phyloP scores from a whole-genome alignment of 2,329 filamentous ascomycete species.

The Pestalotiopsis sp. region DNA sequence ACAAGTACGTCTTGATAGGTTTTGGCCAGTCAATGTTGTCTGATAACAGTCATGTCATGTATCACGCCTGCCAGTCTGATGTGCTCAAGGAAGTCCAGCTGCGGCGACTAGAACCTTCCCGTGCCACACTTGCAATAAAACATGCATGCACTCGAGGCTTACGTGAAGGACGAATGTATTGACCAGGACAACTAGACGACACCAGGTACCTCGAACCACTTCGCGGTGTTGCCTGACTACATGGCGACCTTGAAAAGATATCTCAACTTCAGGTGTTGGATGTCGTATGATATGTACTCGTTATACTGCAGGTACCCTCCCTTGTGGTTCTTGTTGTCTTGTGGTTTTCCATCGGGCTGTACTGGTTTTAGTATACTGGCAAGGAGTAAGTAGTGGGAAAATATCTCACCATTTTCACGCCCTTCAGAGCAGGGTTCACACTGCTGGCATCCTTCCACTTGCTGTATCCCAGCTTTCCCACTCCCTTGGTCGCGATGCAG shows the following conservation, averaged over 20 bases:
- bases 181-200: too few relatives aligned
- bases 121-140: too few relatives aligned
- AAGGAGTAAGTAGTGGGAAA: too few relatives aligned
- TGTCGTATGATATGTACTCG: conserved; percentile 71
- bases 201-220: too few relatives aligned
- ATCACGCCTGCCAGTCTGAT: too few relatives aligned
- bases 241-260: conserved; percentile 55
- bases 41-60: too few relatives aligned
- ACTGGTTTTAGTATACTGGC: neutral
- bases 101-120: too few relatives aligned
- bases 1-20: too few relatives aligned
- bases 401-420: conserved; percentile 65
- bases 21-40: too few relatives aligned
- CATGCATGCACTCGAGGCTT: too few relatives aligned
- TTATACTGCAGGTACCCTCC: conserved; percentile 62
- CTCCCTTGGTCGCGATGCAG: conserved; percentile 68
- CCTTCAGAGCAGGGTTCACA: conserved; percentile 63
- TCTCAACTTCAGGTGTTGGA: conserved; percentile 66
- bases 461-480: conserved; percentile 61
- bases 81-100: too few relatives aligned
- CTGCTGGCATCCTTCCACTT: conserved; percentile 73
- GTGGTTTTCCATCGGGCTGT: conserved; percentile 52
- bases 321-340: conserved; percentile 45
- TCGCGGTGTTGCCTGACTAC: neutral
- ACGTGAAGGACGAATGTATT: too few relatives aligned